Conservation (phyloP, 2,329 filamentous ascomycete genomes). For the Penicillium decumbens region DNA sequence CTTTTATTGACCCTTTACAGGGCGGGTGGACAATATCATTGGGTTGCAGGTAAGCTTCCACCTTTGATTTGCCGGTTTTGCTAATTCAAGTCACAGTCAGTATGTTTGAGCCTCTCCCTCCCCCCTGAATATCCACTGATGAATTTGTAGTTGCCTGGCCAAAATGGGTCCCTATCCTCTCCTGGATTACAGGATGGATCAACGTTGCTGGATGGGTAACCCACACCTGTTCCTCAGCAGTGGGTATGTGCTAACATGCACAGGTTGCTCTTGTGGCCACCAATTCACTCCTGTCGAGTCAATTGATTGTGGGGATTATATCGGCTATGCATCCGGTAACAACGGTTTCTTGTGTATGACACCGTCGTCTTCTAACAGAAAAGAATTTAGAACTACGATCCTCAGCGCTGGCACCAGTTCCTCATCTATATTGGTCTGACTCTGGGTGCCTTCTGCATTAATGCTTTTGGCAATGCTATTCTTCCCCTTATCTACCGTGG, state of each 20-base stretch:
- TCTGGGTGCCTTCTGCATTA: constrained; percentile 57
- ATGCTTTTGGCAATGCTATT: constrained; percentile 59
- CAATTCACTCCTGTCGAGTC: constrained; percentile 61
- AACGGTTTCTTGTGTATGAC: too few relatives aligned
- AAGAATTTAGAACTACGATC: constrained; percentile 43
- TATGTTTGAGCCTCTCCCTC: constrained; percentile 17
- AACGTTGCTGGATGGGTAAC: constrained; percentile 64
- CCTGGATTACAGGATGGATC: constrained; percentile 66
- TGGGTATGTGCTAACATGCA: constrained; percentile 15
- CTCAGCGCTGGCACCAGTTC: constrained; percentile 65
- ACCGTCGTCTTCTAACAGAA: background rate
- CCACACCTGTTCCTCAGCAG: background rate
- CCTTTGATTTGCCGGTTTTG: background rate
- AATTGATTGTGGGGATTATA: constrained; percentile 63
- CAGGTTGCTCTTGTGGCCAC: constrained; percentile 58
- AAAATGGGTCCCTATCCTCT: constrained; percentile 57
- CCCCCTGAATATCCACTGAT: constrained; percentile 1
- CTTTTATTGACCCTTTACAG: constrained; percentile 6
- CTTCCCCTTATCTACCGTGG: constrained; percentile 63
- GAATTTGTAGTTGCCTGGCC: constrained; percentile 50
- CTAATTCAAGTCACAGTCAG: constrained; percentile 22
- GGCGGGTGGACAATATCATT: constrained; percentile 63
- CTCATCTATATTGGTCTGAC: constrained; percentile 65
- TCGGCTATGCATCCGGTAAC: constrained; percentile 53
- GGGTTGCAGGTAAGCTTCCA: constrained; percentile 53